A percentile compares a stretch with the other conserved stretches of the same genome.
Conservation (phyloP, 176 grass and related monocot species). For the Aegilops umbellulata region DNA sequence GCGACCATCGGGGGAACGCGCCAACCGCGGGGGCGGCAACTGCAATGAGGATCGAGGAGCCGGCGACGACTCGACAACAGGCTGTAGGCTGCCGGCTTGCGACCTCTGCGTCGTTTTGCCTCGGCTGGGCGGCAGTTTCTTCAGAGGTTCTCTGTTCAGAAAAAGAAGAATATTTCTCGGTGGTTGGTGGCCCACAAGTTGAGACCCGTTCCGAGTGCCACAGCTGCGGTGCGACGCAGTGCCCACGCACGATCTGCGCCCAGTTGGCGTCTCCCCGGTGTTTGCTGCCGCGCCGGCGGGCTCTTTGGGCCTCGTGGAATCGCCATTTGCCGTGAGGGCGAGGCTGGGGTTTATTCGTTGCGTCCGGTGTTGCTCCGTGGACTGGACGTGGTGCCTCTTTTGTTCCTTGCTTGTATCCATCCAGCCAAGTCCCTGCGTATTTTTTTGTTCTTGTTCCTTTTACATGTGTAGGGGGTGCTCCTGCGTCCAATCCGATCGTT, state of each 20-base stretch:
- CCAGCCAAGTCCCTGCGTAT: background rate
- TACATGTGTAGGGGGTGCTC: no score
- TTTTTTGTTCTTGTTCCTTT: background rate
- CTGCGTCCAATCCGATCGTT: background rate
- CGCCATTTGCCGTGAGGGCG: slow-evolving; percentile 15
- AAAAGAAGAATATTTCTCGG: background rate
- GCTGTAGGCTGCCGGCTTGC: slow-evolving; percentile 16
- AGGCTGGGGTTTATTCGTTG: slow-evolving; percentile 49
- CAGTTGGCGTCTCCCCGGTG: background rate
- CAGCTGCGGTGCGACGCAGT: no score
- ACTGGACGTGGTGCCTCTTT: slow-evolving; percentile 37
- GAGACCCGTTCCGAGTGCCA: background rate
- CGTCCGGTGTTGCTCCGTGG: slow-evolving; percentile 27
- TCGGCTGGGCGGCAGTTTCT: slow-evolving; percentile 8
- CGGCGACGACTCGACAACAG: slow-evolving; percentile 12
- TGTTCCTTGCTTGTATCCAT: slow-evolving; percentile 59
- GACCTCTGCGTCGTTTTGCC: slow-evolving; percentile 22
- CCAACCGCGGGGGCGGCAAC: background rate
- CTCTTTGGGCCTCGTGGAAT: background rate
- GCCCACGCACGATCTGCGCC: background rate
- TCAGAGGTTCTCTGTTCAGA: background rate
- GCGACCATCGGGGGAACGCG: slow-evolving; percentile 9
- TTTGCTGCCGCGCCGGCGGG: background rate
- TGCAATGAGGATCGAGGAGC: no score
- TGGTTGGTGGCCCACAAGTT: slow-evolving; percentile 17